Evolutionary conservation across 1,284 basidiomycete species (phyloP).

Genomic region (Singerocomus inundabilis): DNA sequence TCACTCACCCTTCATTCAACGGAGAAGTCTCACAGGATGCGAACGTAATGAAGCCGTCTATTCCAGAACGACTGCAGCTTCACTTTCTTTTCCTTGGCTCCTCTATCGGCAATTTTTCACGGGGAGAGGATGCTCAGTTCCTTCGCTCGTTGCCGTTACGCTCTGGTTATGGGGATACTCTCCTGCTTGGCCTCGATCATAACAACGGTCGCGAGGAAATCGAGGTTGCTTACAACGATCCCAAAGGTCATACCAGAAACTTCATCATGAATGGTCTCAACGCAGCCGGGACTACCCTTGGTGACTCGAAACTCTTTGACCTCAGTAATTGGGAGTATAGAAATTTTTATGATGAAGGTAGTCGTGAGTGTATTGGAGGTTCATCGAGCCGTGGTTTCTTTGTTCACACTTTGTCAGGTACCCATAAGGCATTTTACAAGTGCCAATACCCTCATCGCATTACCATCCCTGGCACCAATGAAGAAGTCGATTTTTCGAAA

Average conservation of each 20-base stretch:
- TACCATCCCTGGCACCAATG: slow-evolving; percentile 46
- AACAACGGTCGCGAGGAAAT: slow-evolving; percentile 68
- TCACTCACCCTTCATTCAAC: slow-evolving; percentile 34
- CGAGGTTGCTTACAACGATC: slow-evolving; percentile 84
- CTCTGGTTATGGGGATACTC: slow-evolving; percentile 66
- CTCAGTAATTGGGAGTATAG: slow-evolving; percentile 82
- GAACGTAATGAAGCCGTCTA: slow-evolving; percentile 38
- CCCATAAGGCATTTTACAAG: slow-evolving; percentile 85
- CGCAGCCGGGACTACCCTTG: slow-evolving; percentile 58
- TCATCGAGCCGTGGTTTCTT: background rate
- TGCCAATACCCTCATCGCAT: slow-evolving; percentile 66
- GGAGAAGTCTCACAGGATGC: slow-evolving; percentile 9
- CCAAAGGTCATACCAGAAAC: slow-evolving; percentile 68
- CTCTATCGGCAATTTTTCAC: slow-evolving; percentile 90
- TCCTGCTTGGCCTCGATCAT: slow-evolving; percentile 85
- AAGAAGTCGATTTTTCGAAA: slow-evolving; percentile 52
- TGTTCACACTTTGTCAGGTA: slow-evolving; percentile 48
- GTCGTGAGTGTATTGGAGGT: slow-evolving; percentile 50
- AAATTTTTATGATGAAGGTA: slow-evolving; percentile 68
- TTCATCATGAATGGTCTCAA: slow-evolving; percentile 94
- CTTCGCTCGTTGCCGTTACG: slow-evolving; percentile 79
- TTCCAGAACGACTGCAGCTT: slow-evolving; percentile 49
- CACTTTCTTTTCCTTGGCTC: slow-evolving; percentile 95
- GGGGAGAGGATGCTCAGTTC: slow-evolving; percentile 73
- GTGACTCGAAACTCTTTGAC: slow-evolving; percentile 61